These are phyloP conservation scores for Kandelia obovata DNA, from an alignment of 345 rosid species.

Conservation along the genomic window DNA sequence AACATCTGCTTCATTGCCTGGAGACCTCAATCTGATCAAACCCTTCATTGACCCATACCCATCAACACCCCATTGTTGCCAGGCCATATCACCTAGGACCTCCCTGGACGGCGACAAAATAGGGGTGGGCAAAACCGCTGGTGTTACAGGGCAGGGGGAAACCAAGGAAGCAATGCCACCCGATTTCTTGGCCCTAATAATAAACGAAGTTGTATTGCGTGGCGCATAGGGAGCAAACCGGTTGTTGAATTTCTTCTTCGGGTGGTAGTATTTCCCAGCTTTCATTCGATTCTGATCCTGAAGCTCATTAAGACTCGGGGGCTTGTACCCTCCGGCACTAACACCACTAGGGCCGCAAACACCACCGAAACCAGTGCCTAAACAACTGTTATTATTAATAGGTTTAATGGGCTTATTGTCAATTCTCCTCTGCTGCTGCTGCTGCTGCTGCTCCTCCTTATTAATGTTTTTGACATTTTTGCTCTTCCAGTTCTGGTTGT, in stretches of 20 bases:
- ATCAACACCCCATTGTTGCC: constrained; percentile 98
- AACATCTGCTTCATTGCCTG: constrained; percentile 48
- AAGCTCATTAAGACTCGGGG: constrained; percentile 77
- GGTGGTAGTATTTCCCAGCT: constrained; percentile 62
- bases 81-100: constrained; percentile 89
- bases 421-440: constrained; percentile 44
- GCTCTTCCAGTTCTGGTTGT: constrained; percentile 65
- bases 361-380: constrained; percentile 8
- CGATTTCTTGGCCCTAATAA: constrained; percentile 80
- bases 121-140: constrained; percentile 80
- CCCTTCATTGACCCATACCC: constrained; percentile 99
- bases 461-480: constrained; percentile 41
- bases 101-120: constrained; percentile 81
- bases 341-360: background rate
- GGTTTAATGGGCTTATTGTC: constrained; percentile 29
- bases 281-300: constrained; percentile 74
- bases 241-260: constrained; percentile 57
- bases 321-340: constrained; percentile 54
- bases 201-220: constrained; percentile 78
- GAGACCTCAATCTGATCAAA: constrained; percentile 73
- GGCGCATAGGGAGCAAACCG: constrained; percentile 93
- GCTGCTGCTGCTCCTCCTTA: constrained; percentile 30
- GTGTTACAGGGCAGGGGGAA: constrained; percentile 93
- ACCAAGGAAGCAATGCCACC: constrained; percentile 93
- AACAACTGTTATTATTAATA: constrained; percentile 17